Evolutionary conservation across 345 rosid species (phyloP).

Genomic region (Euphorbia peplus): DNA sequence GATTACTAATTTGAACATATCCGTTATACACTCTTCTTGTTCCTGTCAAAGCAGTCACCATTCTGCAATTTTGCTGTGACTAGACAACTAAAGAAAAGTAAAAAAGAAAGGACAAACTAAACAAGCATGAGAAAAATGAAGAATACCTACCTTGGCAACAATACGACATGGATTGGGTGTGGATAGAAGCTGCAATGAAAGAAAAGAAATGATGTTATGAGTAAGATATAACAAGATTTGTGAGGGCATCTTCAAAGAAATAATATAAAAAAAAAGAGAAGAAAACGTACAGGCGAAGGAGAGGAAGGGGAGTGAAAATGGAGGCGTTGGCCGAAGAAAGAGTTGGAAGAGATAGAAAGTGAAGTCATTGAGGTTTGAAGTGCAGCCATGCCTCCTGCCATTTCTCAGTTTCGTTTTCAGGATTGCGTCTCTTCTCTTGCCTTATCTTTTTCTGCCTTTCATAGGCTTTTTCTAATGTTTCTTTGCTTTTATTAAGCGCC

Average conservation of each 20-base stretch:
- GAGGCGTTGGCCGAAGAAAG: constrained; percentile 73
- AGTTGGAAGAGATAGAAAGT: constrained; percentile 52
- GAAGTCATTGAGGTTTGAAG: constrained; percentile 72
- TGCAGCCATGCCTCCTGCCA: constrained; percentile 76
- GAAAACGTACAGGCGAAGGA: constrained; percentile 39
- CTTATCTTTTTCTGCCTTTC: too few species aligned
- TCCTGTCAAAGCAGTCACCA: not conserved
- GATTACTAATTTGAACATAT: too few species aligned
- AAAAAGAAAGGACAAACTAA: not conserved
- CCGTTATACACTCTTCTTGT: not conserved
- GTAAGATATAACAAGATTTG: not conserved
- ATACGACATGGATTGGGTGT: constrained; percentile 57
- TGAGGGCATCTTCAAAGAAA: too few species aligned
- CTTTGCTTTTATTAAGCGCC: too few species aligned
- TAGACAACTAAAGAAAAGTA: not conserved
- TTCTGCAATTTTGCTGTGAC: not conserved
- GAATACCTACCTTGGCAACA: constrained; percentile 51
- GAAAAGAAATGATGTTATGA: constrained; percentile 12
- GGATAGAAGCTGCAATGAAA: constrained; percentile 53
- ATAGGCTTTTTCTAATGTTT: too few species aligned
- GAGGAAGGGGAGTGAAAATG: constrained; percentile 39
- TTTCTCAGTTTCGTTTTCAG: too few species aligned
- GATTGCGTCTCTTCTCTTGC: too few species aligned
- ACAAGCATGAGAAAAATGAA: not conserved
- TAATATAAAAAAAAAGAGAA: too few species aligned